A percentile compares a stretch with the other conserved stretches of the same genome.
phyloP scores from a whole-genome alignment of 257 asterid genomes.

The Solanum clarkiae region DNA sequence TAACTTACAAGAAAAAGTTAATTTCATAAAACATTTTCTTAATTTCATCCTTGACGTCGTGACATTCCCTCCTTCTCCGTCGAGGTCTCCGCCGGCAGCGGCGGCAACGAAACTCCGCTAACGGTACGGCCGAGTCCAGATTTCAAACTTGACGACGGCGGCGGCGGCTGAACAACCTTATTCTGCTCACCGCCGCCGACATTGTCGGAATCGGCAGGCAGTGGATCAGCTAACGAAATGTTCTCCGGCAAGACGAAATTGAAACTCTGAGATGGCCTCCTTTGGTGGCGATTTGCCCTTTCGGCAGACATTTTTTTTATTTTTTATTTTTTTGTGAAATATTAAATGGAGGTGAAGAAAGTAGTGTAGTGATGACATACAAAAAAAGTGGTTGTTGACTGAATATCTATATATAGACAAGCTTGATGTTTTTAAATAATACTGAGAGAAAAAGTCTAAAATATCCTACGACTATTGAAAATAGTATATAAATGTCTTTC shows the following conservation, averaged over 20 bases:
- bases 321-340: background rate
- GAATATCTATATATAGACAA: constrained; percentile 11
- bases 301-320: constrained; percentile 32
- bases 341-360: background rate
- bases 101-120: constrained; percentile 27
- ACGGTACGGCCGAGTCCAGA: background rate
- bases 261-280: constrained; percentile 62
- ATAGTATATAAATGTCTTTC: too few species aligned
- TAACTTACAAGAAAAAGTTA: background rate
- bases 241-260: constrained; percentile 44
- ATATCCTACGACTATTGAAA: too few species aligned
- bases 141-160: background rate
- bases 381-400: constrained; percentile 7
- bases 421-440: background rate
- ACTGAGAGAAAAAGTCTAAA: too few species aligned
- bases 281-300: constrained; percentile 54
- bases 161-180: constrained; percentile 4
- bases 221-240: constrained; percentile 27
- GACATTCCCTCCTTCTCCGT: constrained; percentile 10
- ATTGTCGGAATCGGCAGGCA: constrained; percentile 13
- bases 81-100: constrained; percentile 32
- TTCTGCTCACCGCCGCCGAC: background rate
- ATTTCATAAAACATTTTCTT: background rate
- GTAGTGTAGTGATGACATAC: background rate
- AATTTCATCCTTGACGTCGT: background rate